phyloP scores from a whole-genome alignment of 768 basidiomycete species.

The Naganishia vishniacii region DNA sequence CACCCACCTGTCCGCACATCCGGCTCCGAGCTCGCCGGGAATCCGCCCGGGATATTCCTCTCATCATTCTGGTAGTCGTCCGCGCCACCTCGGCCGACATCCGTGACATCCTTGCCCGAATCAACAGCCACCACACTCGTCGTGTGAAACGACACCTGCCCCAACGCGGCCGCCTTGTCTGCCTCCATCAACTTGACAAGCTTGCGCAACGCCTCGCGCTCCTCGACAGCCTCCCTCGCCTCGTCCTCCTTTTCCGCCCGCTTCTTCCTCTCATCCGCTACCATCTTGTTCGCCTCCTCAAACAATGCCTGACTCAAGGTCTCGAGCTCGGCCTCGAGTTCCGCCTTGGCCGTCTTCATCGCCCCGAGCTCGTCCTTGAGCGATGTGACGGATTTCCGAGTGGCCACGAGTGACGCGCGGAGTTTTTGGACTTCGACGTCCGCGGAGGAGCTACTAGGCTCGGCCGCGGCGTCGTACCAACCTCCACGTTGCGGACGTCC shows the following conservation, averaged over 20 bases:
- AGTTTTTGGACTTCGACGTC: slow-evolving; percentile 23
- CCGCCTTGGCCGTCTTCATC: slow-evolving; percentile 45
- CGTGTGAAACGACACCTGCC: background rate
- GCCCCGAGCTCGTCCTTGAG: slow-evolving; percentile 38
- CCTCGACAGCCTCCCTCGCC: slow-evolving; percentile 41
- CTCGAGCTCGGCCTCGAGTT: slow-evolving; percentile 49
- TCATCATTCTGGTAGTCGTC: background rate
- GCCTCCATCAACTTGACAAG: slow-evolving; percentile 24
- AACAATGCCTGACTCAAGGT: slow-evolving; percentile 46
- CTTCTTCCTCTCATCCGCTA: slow-evolving; percentile 45
- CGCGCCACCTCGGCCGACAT: too few relatives aligned
- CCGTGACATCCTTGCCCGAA: background rate
- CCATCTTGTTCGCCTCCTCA: slow-evolving; percentile 51
- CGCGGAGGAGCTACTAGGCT: background rate
- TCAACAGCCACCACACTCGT: background rate
- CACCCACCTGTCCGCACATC: too few relatives aligned
- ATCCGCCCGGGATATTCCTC: background rate
- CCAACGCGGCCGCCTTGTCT: slow-evolving; percentile 22
- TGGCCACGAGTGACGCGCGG: slow-evolving; percentile 4
- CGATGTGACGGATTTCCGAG: slow-evolving; percentile 10
- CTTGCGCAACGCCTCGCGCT: slow-evolving; percentile 27
- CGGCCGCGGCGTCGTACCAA: slow-evolving; percentile 16
- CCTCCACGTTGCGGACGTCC: slow-evolving; percentile 1
- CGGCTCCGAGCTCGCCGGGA: background rate
- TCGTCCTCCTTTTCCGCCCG: slow-evolving; percentile 42